phyloP scores from a whole-genome alignment of 2,329 filamentous ascomycete species.

The Fulvia fulva region DNA sequence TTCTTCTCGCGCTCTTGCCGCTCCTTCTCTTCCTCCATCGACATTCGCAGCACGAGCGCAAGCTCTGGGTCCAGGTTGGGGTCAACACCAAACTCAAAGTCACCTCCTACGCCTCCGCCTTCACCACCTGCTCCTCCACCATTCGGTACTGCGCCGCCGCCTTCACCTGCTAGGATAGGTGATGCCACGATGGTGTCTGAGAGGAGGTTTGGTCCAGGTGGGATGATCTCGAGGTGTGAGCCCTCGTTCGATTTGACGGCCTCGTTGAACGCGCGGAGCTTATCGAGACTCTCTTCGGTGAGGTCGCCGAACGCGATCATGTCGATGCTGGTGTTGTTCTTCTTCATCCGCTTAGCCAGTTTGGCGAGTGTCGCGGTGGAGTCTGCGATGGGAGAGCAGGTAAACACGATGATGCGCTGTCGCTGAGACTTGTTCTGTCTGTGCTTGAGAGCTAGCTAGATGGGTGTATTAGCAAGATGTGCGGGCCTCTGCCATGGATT shows the following conservation, averaged over 20 bases:
- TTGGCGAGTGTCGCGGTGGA: constrained; percentile 83
- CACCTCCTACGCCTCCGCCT: constrained; percentile 55
- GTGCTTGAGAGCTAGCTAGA: constrained; percentile 89
- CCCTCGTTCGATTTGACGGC: constrained; percentile 87
- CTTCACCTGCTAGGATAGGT: constrained; percentile 83
- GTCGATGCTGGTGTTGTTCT: constrained; percentile 89
- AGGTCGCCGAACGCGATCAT: constrained; percentile 94
- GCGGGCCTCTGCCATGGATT: background rate
- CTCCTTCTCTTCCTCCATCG: constrained; percentile 96
- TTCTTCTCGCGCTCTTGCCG: constrained; percentile 82
- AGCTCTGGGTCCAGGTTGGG: constrained; percentile 89
- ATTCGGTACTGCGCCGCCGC: constrained; percentile 54
- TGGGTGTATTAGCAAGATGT: constrained; percentile 12
- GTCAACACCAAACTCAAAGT: constrained; percentile 87
- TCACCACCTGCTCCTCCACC: constrained; percentile 41
- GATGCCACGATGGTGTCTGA: constrained; percentile 88
- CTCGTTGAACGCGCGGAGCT: constrained; percentile 90
- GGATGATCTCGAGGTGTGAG: constrained; percentile 85
- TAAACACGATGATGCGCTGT: constrained; percentile 94
- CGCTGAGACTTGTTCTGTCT: constrained; percentile 96
- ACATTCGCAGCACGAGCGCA: constrained; percentile 91
- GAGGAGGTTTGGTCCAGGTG: constrained; percentile 83
- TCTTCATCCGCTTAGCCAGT: constrained; percentile 98
- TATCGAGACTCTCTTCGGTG: constrained; percentile 80
- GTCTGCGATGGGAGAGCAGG: constrained; percentile 87